Evolutionary conservation across 2,329 filamentous ascomycete species (phyloP), one percentile per base, ranked within the genome.

Genomic region (Sordariomycetes sp.): DNA sequence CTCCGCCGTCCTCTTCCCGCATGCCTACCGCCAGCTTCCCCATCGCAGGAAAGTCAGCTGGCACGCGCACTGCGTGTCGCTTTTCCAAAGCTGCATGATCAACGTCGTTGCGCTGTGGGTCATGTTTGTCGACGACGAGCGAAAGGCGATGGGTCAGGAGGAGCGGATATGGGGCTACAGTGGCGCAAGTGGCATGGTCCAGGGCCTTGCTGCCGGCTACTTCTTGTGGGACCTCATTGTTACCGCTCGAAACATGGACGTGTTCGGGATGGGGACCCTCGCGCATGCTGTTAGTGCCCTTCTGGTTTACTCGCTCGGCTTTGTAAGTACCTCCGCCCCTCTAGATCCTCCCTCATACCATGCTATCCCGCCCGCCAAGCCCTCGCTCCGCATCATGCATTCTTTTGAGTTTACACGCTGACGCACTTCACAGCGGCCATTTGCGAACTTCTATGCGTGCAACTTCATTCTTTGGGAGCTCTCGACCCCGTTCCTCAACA

Each of bases 401-500:
- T 59, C 57, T 63, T 61, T 61, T 52, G 32, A 32, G 3, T 35
- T 28, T 56, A 45, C 55, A 52, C 61, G 36, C 39, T 39, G 58
- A 32, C 17, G 45, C 60, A 32, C 57, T 24, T 34, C 28, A 34
- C 66, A 94, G 89, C 79, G 87, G 60, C 89, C 89, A 1, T 91
- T 92, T 65, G 78, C 91, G 62, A 91, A 92, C 74, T 91, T 85
- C 74, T 95, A 94, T 70, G 86, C 81, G 58, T 79, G 80, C 58
- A 82, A 82, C 59, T 95, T 95, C 70, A 89, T 95, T 65, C 84
- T 94, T 59, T 95, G 90, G 80, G 89, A 95, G 70, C 80, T 95
- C 45, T 91, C 87, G 28, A 87, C 86, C 4, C 88, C 89, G 8
- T 91, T 94, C 70, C 78, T 94, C 59, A 95, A 95, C 68, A 80